Base-by-base conservation (phyloP, 108 stramenopile genomes). In the Pseudonitzschia multiseries region DNA sequence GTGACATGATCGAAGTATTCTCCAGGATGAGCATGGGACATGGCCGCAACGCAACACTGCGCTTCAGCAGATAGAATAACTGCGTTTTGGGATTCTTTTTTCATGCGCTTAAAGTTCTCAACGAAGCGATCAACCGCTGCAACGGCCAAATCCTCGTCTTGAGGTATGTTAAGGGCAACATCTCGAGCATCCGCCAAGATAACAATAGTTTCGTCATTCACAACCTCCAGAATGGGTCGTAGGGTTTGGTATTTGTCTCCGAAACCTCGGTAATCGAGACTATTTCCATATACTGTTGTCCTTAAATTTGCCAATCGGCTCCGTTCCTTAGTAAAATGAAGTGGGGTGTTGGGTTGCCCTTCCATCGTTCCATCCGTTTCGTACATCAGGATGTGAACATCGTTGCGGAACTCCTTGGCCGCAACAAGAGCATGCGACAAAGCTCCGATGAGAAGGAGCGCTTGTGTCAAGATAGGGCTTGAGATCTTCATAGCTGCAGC, bases 151-250 rank as follows among this genome's bases (percentile, higher is more conserved):
- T 43, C 69, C 20, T 70, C 36, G 31, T 70, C 53, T 40, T 67
- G 21, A 40, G 69, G 69, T 54, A 70, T 27, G 32, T 70, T 70
- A 21, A 70, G 51, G 0, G 40, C 54, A 20, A 56, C 53, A 40
- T 70, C 69, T 21, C 69, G 52, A 57, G 69, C 69, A 56, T 70
- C 69, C 24, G 69, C 52, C 24, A 70, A 43, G 33, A 70, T 70
- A 9, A 70, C 6, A 8, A 70, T 17, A 9, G 36, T 70, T 15
- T 46, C 28, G 9, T 32, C 21, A 20, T 67, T 17, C 12, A 40
- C 9, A 21, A 67, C n/a, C 36, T 67, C 65, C 8, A 67, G 48
- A 26, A 67, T 21, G 5, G 65, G 65, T 67, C 65, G 21, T 24
- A 67, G 28, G 24, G 21, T 67, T 46, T 50, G 43, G 24, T 67